Conservation (phyloP, 225 moss, liverwort and hornwort genomes). For the Pseudisothecium myosuroides region DNA sequence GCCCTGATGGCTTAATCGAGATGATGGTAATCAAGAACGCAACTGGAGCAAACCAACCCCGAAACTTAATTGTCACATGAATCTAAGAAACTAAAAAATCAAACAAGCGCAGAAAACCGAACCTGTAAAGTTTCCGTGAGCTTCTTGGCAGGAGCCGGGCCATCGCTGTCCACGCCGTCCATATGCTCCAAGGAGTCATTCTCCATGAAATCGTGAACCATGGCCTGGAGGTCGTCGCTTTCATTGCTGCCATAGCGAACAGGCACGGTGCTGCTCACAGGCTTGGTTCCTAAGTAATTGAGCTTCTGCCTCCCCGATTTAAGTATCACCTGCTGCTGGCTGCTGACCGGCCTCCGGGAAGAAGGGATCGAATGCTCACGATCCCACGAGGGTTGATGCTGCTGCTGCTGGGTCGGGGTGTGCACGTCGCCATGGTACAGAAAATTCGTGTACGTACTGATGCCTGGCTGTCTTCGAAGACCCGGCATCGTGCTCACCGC, state of each 20-base stretch:
- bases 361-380: slow-evolving; percentile 9
- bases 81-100: neutral
- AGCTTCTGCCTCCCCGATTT: slow-evolving; percentile 15
- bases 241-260: slow-evolving; percentile 56
- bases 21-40: neutral
- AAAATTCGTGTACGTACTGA: slow-evolving; percentile 17
- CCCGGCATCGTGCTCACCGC: slow-evolving; percentile 41
- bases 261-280: neutral
- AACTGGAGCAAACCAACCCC: neutral
- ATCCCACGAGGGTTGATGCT: slow-evolving; percentile 21
- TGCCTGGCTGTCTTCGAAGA: slow-evolving; percentile 38
- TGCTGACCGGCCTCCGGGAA: slow-evolving; percentile 1
- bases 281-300: slow-evolving; percentile 25
- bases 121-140: slow-evolving; percentile 61
- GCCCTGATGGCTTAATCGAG: neutral
- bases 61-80: neutral
- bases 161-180: slow-evolving; percentile 55
- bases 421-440: slow-evolving; percentile 32
- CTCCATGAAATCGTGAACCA: slow-evolving; percentile 87
- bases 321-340: slow-evolving; percentile 6
- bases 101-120: neutral
- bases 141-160: slow-evolving; percentile 25
- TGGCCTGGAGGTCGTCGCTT: slow-evolving; percentile 83
- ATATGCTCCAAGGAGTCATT: slow-evolving; percentile 49
- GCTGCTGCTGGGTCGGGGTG: slow-evolving; percentile 1